Conservation (phyloP, 2,329 filamentous ascomycete species). For the Sclerotinia subarctica region DNA sequence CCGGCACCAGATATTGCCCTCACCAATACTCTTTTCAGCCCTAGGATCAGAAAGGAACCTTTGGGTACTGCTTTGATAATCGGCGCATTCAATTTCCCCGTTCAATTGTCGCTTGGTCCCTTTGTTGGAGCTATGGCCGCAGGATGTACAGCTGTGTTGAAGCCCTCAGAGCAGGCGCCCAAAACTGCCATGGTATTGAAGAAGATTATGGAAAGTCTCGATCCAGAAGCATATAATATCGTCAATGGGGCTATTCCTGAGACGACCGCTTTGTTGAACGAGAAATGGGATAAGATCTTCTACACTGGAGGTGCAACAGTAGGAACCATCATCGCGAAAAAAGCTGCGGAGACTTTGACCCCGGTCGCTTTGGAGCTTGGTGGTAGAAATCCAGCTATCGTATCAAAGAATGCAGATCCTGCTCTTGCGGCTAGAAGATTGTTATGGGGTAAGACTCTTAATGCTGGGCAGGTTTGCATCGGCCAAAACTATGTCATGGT, state of each 20-base stretch:
- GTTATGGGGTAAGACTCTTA: conserved; percentile 83
- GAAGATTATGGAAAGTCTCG: conserved; percentile 74
- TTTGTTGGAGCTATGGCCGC: conserved; percentile 87
- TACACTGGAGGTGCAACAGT: conserved; percentile 82
- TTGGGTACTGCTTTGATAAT: conserved; percentile 81
- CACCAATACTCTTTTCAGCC: conserved; percentile 64
- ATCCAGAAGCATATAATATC: conserved; percentile 70
- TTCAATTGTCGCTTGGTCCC: conserved; percentile 75
- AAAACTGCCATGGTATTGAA: conserved; percentile 74
- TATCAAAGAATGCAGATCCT: conserved; percentile 79
- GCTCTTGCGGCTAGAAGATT: conserved; percentile 78
- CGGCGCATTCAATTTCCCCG: conserved; percentile 90
- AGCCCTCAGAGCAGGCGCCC: conserved; percentile 83
- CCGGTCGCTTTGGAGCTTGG: conserved; percentile 88
- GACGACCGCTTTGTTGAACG: conserved; percentile 75
- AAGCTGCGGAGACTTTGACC: conserved; percentile 84
- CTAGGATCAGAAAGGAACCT: conserved; percentile 82
- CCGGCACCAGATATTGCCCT: conserved; percentile 66
- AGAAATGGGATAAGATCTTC: conserved; percentile 98
- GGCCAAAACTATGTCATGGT: conserved; percentile 90
- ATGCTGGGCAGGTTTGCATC: conserved; percentile 88
- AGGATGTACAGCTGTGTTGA: conserved; percentile 84
- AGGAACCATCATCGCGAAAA: conserved; percentile 83
- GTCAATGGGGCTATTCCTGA: conserved; percentile 80
- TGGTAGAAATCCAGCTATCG: conserved; percentile 85